These are phyloP conservation scores for Schizosaccharomyces versatilis DNA, from an alignment of 1,139 yeast genomes.

Conservation along the genomic window DNA sequence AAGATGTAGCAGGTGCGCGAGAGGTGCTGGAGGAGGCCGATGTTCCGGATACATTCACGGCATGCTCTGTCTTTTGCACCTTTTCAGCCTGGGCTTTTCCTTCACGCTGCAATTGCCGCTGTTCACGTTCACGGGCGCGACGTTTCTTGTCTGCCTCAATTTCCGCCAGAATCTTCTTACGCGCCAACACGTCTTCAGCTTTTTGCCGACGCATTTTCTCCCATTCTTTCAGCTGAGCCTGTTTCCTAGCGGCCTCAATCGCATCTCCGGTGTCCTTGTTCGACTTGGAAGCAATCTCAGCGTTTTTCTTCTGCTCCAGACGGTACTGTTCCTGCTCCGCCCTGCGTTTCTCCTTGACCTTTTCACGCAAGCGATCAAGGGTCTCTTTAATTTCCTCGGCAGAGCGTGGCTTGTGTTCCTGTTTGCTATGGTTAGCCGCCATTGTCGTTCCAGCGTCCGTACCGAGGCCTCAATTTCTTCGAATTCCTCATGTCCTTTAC, in stretches of 20 bases:
- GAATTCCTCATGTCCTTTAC: neutral
- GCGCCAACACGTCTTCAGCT: neutral
- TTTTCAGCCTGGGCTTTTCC: neutral
- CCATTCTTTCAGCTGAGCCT: neutral
- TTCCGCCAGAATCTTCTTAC: neutral
- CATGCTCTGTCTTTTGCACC: no score
- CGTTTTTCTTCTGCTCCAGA: neutral
- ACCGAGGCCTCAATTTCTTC: constrained; percentile 1
- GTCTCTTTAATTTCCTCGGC: neutral
- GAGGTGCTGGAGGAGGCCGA: neutral
- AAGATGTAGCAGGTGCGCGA: neutral
- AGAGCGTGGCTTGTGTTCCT: neutral
- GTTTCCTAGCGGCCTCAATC: neutral
- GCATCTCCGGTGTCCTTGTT: neutral
- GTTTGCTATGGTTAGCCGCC: no score
- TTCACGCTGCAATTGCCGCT: neutral
- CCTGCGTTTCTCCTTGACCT: neutral
- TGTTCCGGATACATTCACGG: no score
- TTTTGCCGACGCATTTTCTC: constrained; percentile 1
- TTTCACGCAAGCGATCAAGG: neutral
- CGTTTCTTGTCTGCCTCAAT: neutral
- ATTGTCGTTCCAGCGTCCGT: neutral
- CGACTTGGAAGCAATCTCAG: neutral
- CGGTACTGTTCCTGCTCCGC: neutral
- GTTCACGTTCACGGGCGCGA: neutral